Conservation (phyloP, 768 basidiomycete species). For the Boletus rubescentipes region DNA sequence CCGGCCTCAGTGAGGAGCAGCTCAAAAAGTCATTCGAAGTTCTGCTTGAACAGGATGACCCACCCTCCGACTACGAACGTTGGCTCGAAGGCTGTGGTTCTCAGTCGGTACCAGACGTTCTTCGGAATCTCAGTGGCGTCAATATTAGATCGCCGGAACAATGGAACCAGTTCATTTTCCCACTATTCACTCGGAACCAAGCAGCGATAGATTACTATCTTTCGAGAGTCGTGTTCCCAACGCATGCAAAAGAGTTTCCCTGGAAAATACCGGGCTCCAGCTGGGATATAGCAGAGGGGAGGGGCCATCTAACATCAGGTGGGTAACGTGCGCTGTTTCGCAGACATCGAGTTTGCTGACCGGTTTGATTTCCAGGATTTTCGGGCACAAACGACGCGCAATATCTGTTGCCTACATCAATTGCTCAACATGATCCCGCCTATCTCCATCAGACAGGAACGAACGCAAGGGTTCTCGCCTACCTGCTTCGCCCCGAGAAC, state of each 20-base stretch:
- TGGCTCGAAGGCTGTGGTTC: no score
- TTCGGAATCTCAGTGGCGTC: no score
- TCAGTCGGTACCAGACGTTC: no score
- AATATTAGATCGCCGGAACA: no score
- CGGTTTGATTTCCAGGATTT: background rate
- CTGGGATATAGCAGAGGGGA: background rate
- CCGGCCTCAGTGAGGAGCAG: no score
- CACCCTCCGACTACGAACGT: no score
- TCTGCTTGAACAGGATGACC: no score
- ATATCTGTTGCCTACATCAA: background rate
- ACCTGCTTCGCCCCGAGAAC: background rate
- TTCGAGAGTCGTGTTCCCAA: background rate
- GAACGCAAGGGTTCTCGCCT: background rate
- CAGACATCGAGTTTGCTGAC: background rate
- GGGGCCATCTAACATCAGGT: background rate
- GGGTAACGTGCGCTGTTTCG: background rate
- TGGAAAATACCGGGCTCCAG: background rate
- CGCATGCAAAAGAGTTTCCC: background rate
- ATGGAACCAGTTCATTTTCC: no score
- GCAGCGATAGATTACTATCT: no score
- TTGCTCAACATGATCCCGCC: background rate
- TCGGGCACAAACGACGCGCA: background rate
- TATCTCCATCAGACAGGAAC: background rate
- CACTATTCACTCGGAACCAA: no score
- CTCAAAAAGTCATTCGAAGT: no score